Base-by-base conservation (phyloP, 768 basidiomycete species). In the Macrolepiota dolichaula region DNA sequence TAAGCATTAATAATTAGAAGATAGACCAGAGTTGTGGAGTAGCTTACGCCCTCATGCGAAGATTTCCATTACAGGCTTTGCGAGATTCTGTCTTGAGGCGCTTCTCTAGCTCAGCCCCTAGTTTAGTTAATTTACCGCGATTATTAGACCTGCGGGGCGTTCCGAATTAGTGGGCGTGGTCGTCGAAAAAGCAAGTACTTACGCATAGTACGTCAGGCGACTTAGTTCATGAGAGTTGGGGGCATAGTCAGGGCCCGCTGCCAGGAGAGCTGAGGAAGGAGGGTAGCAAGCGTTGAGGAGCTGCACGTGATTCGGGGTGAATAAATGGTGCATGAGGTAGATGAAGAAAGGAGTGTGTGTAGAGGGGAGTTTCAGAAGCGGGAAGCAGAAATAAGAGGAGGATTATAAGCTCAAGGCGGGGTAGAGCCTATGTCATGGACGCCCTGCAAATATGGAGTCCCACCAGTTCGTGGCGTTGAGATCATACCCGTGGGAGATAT, bases 281-380 rank as follows among this genome's bases (percentile, higher is more conserved):
- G 94, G 94, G 71, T 96, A 96, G 72, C 93, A 96, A 37, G 92
- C 85, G 57, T 85, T 85, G 70, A 96, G 84, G 63, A 94, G 86
- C 67, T 86, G 84, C 68, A 93, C 84, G 77, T 94, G 92, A 76
- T 89, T 85, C 63, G 92, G 87, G 59, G 88, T 88, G 76, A 94
- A 92, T 68, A 85, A 73, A 63, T 87, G 72, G 72, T 87, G 85
- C 89, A 92, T 38, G 29, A 32, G 36, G n/a, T 22, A 24, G 46
- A 19, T 11, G 57, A 2, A 42, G 40, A 22, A 46, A 53, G 32
- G 59, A 44, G 29, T 35, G 19, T 22, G 51, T 3, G 17, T 13
- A 59, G 29, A 38, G 12, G 36, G 42, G 12, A 36, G 19, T 32
- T 19, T 11, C 12, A 36, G 11, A 35, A 15, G 37, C n/a, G 11